A percentile compares a stretch with the other conserved stretches of the same genome.
Conservation (phyloP, 805 yeast species). For the Barnettozyma salicaria region DNA sequence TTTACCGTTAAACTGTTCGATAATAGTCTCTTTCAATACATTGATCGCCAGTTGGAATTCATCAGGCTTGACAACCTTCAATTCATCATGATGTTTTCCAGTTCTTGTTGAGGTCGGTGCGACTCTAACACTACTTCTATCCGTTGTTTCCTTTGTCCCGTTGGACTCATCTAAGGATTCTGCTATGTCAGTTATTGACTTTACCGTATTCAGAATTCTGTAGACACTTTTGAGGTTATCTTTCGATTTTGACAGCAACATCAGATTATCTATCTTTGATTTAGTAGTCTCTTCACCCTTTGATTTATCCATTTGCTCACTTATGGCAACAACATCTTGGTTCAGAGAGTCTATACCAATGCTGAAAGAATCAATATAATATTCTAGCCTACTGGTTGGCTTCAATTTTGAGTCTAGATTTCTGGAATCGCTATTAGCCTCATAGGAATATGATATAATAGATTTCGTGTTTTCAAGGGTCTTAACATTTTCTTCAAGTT, state of each 20-base stretch:
- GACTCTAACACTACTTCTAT: constrained; percentile 3
- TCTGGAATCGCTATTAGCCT: constrained; percentile 9
- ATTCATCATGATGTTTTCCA: background rate
- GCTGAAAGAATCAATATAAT: constrained; percentile 55
- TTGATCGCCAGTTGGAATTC: constrained; percentile 36
- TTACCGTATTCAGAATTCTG: constrained; percentile 39
- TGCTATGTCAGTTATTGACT: constrained; percentile 33
- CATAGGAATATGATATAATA: constrained; percentile 38
- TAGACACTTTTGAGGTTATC: constrained; percentile 41
- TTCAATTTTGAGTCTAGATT: constrained; percentile 25
- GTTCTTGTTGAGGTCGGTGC: constrained; percentile 21
- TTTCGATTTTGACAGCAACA: constrained; percentile 40
- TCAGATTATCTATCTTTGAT: constrained; percentile 32
- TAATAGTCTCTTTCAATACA: constrained; percentile 40
- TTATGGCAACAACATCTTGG: constrained; percentile 34
- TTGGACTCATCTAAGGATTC: constrained; percentile 8
- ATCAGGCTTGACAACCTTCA: constrained; percentile 26
- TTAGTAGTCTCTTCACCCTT: background rate
- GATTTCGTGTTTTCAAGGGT: constrained; percentile 46
- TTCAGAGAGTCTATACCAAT: constrained; percentile 53
- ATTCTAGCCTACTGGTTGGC: constrained; percentile 55
- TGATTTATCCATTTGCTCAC: background rate
- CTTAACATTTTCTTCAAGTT: constrained; percentile 45
- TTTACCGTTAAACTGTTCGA: constrained; percentile 32
- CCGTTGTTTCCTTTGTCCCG: constrained; percentile 1